Conservation (phyloP, 164 flowering plant genomes). For the Vitis cinerea region DNA sequence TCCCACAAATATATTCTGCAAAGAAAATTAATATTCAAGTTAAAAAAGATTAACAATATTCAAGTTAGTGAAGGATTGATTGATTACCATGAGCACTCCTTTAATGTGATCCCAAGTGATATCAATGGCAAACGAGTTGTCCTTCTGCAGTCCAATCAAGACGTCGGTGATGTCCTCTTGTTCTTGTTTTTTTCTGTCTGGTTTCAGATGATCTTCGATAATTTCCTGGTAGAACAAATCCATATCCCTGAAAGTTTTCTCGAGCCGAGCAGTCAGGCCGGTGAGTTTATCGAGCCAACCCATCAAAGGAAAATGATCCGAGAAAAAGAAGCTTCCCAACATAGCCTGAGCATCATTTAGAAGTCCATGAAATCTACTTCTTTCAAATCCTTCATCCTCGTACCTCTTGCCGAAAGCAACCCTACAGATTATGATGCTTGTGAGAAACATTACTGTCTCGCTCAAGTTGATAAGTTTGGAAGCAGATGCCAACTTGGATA, state of each 20-base stretch:
- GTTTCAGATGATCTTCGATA: slow-evolving; percentile 17
- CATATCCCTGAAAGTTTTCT: slow-evolving; percentile 8
- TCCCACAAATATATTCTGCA: neutral
- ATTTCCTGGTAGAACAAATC: slow-evolving; percentile 13
- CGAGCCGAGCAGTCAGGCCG: slow-evolving; percentile 6
- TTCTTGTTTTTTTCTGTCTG: slow-evolving; percentile 4
- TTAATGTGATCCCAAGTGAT: slow-evolving; percentile 24
- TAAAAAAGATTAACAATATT: too few relatives aligned
- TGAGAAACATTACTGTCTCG: slow-evolving; percentile 11
- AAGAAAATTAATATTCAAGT: too few relatives aligned
- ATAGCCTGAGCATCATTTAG: slow-evolving; percentile 5
- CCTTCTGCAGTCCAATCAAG: slow-evolving; percentile 11
- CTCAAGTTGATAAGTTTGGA: slow-evolving; percentile 10
- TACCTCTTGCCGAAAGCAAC: slow-evolving; percentile 19
- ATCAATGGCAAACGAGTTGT: neutral
- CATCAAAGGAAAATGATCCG: slow-evolving; percentile 7
- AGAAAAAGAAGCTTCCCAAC: slow-evolving; percentile 7
- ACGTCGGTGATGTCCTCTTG: slow-evolving; percentile 17
- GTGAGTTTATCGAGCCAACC: slow-evolving; percentile 20
- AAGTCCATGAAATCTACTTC: slow-evolving; percentile 4
- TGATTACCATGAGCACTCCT: slow-evolving; percentile 22
- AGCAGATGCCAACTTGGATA: neutral
- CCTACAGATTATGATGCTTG: slow-evolving; percentile 15
- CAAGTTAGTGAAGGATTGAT: neutral
- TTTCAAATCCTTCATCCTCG: neutral